phyloP scores from a whole-genome alignment of 1,284 basidiomycete genomes.

The Hypsizygus ulmarius region DNA sequence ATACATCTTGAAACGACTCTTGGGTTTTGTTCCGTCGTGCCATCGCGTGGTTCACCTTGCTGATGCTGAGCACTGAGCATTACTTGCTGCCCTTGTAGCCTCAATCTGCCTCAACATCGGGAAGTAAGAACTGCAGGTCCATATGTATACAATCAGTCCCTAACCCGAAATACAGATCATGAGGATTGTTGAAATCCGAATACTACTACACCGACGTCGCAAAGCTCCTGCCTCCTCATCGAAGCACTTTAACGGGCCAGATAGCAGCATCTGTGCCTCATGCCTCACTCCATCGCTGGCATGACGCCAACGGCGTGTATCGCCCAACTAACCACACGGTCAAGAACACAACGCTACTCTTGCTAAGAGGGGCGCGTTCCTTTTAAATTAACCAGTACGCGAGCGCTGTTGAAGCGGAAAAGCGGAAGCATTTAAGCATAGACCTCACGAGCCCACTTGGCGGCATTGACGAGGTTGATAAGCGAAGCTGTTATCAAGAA shows the following conservation, averaged over 20 bases:
- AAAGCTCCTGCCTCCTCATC: slow-evolving; percentile 37
- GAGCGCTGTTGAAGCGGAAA: slow-evolving; percentile 89
- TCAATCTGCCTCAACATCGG: too few relatives aligned
- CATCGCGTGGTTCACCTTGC: too few relatives aligned
- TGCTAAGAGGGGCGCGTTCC: slow-evolving; percentile 16
- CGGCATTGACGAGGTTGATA: slow-evolving; percentile 85
- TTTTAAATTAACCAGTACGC: slow-evolving; percentile 38
- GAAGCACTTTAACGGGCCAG: slow-evolving; percentile 39
- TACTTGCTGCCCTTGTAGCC: too few relatives aligned
- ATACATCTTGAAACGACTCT: too few relatives aligned
- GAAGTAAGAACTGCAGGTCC: too few relatives aligned
- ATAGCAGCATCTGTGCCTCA: slow-evolving; percentile 32
- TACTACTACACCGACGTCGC: slow-evolving; percentile 38
- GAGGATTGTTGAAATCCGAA: slow-evolving; percentile 65
- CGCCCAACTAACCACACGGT: slow-evolving; percentile 48
- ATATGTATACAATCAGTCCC: slow-evolving; percentile 6
- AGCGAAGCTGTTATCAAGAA: slow-evolving; percentile 62
- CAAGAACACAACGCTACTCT: slow-evolving; percentile 26
- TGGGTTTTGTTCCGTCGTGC: too few relatives aligned
- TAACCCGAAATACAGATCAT: slow-evolving; percentile 29
- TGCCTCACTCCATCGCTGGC: slow-evolving; percentile 26
- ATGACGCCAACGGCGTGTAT: slow-evolving; percentile 28
- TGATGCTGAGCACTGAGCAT: too few relatives aligned
- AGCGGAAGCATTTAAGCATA: slow-evolving; percentile 59
- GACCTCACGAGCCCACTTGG: slow-evolving; percentile 84